A percentile compares a stretch with the other conserved stretches of the same genome.
phyloP scores from a whole-genome alignment of 2,329 filamentous ascomycete species.

The Phyllosticta citribraziliensis region DNA sequence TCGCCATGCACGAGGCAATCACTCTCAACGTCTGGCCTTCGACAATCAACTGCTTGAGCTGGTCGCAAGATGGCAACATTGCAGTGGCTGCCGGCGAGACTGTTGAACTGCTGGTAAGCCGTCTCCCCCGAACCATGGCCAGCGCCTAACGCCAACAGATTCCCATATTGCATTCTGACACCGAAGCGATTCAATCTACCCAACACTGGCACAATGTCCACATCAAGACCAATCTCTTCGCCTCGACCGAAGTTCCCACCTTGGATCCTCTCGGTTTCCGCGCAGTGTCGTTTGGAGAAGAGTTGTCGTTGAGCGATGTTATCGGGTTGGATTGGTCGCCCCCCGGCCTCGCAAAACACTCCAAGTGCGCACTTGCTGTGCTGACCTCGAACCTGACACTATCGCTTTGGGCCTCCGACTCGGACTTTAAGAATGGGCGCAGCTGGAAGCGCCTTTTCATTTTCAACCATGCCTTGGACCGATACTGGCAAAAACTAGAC shows the following conservation, averaged over 20 bases:
- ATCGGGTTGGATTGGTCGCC: constrained; percentile 47
- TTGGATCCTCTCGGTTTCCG: constrained; percentile 37
- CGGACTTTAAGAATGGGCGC: constrained; percentile 28
- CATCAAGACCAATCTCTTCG: constrained; percentile 44
- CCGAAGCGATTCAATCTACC: constrained; percentile 17
- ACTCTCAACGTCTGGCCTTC: constrained; percentile 39
- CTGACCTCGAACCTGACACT: constrained; percentile 48
- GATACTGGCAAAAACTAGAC: constrained; percentile 25
- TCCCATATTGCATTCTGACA: constrained; percentile 21
- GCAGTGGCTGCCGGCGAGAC: constrained; percentile 47
- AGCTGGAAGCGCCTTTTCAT: constrained; percentile 45
- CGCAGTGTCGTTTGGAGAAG: constrained; percentile 48
- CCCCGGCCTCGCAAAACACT: constrained; percentile 44
- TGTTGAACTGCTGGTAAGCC: constrained; percentile 42
- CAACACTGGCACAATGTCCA: constrained; percentile 26
- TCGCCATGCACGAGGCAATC: constrained; percentile 24
- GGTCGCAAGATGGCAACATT: constrained; percentile 50
- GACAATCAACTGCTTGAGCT: constrained; percentile 43
- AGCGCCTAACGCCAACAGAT: constrained; percentile 18
- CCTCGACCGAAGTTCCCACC: constrained; percentile 36
- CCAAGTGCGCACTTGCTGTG: constrained; percentile 44
- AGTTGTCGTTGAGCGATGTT: constrained; percentile 44
- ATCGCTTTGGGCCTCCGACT: constrained; percentile 45
- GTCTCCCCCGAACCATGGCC: constrained; percentile 2
- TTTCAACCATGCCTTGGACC: constrained; percentile 40